A percentile compares a stretch with the other conserved stretches of the same genome.
These are phyloP conservation scores for Rosa multiflora DNA, from an alignment of 306 rosid species.

Conservation along the genomic window DNA sequence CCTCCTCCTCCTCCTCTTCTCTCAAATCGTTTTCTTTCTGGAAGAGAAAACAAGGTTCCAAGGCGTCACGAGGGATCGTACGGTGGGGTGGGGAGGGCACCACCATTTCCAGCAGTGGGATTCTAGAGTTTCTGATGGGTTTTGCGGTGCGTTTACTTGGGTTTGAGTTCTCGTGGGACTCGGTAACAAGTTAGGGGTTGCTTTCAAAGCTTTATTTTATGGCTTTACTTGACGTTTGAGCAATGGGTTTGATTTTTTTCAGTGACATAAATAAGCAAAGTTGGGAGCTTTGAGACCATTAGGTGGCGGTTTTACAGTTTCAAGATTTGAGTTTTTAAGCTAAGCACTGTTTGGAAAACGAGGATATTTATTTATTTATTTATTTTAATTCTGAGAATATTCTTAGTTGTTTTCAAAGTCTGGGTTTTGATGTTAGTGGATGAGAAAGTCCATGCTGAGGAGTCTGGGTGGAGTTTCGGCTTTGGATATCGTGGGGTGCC, in stretches of 20 bases:
- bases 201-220: background rate
- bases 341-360: background rate
- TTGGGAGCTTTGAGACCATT: constrained; percentile 14
- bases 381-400: background rate
- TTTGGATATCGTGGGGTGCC: constrained; percentile 16
- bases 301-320: constrained; percentile 16
- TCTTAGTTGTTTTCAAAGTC: constrained; percentile 6
- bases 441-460: background rate
- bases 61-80: constrained; percentile 3
- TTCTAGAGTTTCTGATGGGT: constrained; percentile 8
- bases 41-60: no score
- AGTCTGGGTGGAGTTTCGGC: background rate
- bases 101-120: constrained; percentile 8
- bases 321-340: background rate
- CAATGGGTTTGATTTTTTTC: constrained; percentile 3
- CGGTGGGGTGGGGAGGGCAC: constrained; percentile 18
- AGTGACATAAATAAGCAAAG: background rate
- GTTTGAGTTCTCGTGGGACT: no score
- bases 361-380: background rate
- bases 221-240: background rate
- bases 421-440: constrained; percentile 8
- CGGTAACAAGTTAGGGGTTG: constrained; percentile 8
- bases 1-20: background rate
- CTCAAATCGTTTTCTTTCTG: background rate
- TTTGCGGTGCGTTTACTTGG: no score